Percentiles rank a stretch among this genome's conserved stretches.
phyloP scores from a whole-genome alignment of 2,329 filamentous ascomycete species.

The Colletotrichum musicola region DNA sequence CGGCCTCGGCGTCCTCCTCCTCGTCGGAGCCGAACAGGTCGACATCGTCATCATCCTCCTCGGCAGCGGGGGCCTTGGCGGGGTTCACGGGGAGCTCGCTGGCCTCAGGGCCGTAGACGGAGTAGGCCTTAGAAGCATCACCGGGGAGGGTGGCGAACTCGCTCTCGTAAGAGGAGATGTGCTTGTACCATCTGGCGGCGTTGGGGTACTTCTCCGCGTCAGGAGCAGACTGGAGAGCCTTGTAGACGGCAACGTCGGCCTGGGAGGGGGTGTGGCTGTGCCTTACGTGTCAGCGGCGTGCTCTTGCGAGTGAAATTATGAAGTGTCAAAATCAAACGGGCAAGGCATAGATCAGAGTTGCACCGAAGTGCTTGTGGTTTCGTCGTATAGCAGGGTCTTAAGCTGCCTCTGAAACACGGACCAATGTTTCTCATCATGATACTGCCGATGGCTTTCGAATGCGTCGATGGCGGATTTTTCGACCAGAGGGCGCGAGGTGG shows the following conservation, averaged over 20 bases:
- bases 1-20: slow-evolving; percentile 92
- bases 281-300: slow-evolving; percentile 25
- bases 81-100: slow-evolving; percentile 84
- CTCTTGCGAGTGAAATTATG: background rate
- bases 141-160: slow-evolving; percentile 93
- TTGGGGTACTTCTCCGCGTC: slow-evolving; percentile 90
- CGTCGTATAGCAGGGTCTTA: slow-evolving; percentile 92
- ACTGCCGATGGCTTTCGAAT: slow-evolving; percentile 21
- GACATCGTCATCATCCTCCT: slow-evolving; percentile 85
- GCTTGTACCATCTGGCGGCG: slow-evolving; percentile 98
- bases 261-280: slow-evolving; percentile 79
- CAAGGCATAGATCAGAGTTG: slow-evolving; percentile 73
- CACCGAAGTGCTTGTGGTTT: slow-evolving; percentile 76
- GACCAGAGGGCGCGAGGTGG: background rate
- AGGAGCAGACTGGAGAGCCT: slow-evolving; percentile 83
- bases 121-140: slow-evolving; percentile 89
- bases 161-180: slow-evolving; percentile 91
- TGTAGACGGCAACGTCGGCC: slow-evolving; percentile 96
- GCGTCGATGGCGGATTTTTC: slow-evolving; percentile 2
- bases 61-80: slow-evolving; percentile 79
- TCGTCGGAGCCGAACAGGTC: slow-evolving; percentile 96
- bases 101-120: slow-evolving; percentile 89
- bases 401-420: slow-evolving; percentile 94
- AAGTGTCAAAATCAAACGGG: slow-evolving; percentile 9
- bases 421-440: slow-evolving; percentile 88